Conservation (phyloP, 176 grass and related monocot species). For the Cymbopogon citratus region DNA sequence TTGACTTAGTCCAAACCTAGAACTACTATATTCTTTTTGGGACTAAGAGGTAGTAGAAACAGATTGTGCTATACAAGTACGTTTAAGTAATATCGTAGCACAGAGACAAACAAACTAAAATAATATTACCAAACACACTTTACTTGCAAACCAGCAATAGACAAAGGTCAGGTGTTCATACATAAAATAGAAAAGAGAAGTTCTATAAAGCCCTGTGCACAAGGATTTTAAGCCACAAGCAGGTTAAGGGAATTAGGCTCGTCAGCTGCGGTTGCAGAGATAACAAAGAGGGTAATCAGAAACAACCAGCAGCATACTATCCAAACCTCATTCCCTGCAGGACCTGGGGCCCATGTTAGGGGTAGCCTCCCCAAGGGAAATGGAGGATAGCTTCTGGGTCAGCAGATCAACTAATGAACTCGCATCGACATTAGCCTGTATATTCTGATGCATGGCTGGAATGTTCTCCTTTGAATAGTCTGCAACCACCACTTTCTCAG, state of each 20-base stretch:
- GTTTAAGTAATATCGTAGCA: not conserved
- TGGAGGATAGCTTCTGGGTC: slow-evolving; percentile 30
- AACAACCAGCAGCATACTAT: not conserved
- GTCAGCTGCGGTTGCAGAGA: not conserved
- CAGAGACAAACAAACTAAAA: not conserved
- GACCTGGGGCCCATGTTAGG: slow-evolving; percentile 1
- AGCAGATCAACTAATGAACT: slow-evolving; percentile 12
- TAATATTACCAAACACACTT: not conserved
- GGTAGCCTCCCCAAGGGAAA: slow-evolving; percentile 22
- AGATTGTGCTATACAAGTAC: no score
- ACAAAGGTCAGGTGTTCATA: not conserved
- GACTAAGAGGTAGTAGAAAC: no score
- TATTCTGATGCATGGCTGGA: slow-evolving; percentile 11
- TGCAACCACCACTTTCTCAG: not conserved
- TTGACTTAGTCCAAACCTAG: no score
- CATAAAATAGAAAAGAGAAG: not conserved
- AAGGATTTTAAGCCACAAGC: slow-evolving; percentile 13
- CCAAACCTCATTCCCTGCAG: not conserved
- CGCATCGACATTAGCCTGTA: not conserved
- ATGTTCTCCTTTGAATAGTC: slow-evolving; percentile 38
- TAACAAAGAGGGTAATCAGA: slow-evolving; percentile 24
- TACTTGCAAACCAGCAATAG: not conserved
- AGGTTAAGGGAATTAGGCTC: not conserved
- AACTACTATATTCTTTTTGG: no score
- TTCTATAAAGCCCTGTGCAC: not conserved